A percentile compares a stretch with the other conserved stretches of the same genome.
phyloP scores from a whole-genome alignment of 495 filamentous ascomycete species.

The Aspergillus leporis region DNA sequence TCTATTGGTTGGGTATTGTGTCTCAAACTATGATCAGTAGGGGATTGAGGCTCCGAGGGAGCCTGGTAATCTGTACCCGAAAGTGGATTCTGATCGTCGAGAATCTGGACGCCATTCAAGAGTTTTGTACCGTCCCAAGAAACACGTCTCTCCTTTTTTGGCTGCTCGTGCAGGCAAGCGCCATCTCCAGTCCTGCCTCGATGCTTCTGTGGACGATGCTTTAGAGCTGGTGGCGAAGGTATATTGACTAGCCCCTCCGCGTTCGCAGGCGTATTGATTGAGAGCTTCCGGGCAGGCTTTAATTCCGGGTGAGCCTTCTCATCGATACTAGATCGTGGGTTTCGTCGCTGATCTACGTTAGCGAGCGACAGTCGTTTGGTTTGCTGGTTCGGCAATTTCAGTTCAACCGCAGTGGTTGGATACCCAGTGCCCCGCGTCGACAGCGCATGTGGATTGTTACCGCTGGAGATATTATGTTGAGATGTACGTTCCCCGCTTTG shows the following conservation, averaged over 20 bases:
- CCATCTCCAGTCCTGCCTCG: constrained; percentile 34
- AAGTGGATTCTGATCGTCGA: constrained; percentile 15
- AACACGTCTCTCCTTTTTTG: constrained; percentile 40
- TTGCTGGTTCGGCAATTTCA: constrained; percentile 40
- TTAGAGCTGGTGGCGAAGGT: constrained; percentile 45
- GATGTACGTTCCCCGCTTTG: constrained; percentile 12
- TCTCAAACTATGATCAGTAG: constrained; percentile 25
- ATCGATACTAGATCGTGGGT: constrained; percentile 32
- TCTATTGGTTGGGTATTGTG: constrained; percentile 10
- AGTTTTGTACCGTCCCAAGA: constrained; percentile 48
- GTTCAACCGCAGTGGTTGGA: constrained; percentile 36
- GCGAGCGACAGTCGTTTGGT: constrained; percentile 43
- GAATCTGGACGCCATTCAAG: constrained; percentile 28
- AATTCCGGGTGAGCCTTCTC: constrained; percentile 34
- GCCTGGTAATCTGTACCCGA: constrained; percentile 8
- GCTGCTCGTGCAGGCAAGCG: constrained; percentile 21
- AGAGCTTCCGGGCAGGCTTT: constrained; percentile 32
- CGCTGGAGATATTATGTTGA: constrained; percentile 5
- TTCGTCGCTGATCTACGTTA: constrained; percentile 40
- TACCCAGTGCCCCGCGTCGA: constrained; percentile 29
- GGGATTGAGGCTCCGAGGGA: constrained; percentile 19
- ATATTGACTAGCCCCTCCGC: constrained; percentile 31
- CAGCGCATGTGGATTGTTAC: constrained; percentile 32
- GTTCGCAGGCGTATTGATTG: constrained; percentile 29
- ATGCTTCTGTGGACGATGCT: constrained; percentile 46